Conservation (phyloP, 139 green algal species). For the Asterochloris sp. region DNA sequence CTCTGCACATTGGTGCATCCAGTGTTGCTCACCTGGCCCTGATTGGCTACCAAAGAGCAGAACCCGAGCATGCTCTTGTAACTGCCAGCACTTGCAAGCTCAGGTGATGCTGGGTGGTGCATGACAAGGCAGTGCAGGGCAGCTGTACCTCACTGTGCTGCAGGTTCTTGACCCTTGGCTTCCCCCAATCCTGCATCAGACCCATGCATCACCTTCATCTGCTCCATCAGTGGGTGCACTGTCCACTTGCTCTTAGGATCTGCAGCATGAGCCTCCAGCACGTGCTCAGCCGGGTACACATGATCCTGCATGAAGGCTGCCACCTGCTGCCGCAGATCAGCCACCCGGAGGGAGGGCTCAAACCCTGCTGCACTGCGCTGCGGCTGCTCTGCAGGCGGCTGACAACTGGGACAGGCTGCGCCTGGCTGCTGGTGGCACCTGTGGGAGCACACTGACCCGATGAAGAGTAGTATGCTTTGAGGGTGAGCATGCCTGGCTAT, state of each 20-base stretch:
- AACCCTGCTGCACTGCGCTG: background rate
- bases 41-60: too few relatives aligned
- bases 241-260: slow-evolving; percentile 57
- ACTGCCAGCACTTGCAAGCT: too few relatives aligned
- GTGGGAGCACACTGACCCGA: background rate
- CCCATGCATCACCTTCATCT: slow-evolving; percentile 64
- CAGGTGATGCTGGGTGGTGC: too few relatives aligned
- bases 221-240: slow-evolving; percentile 73
- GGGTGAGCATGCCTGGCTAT: too few relatives aligned
- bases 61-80: too few relatives aligned
- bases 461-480: background rate
- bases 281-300: slow-evolving; percentile 68
- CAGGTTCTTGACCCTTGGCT: too few relatives aligned
- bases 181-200: background rate
- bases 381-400: background rate
- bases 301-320: slow-evolving; percentile 75
- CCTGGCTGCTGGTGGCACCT: background rate
- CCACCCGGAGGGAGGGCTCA: slow-evolving; percentile 27
- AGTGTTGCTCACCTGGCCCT: too few relatives aligned
- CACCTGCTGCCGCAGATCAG: slow-evolving; percentile 46
- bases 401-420: too few relatives aligned
- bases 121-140: too few relatives aligned
- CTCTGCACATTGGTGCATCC: too few relatives aligned
- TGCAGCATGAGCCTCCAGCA: slow-evolving; percentile 36
- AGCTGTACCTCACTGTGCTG: too few relatives aligned